phyloP scores from a whole-genome alignment of 164 flowering plant genomes.

The Platanus orientalis region DNA sequence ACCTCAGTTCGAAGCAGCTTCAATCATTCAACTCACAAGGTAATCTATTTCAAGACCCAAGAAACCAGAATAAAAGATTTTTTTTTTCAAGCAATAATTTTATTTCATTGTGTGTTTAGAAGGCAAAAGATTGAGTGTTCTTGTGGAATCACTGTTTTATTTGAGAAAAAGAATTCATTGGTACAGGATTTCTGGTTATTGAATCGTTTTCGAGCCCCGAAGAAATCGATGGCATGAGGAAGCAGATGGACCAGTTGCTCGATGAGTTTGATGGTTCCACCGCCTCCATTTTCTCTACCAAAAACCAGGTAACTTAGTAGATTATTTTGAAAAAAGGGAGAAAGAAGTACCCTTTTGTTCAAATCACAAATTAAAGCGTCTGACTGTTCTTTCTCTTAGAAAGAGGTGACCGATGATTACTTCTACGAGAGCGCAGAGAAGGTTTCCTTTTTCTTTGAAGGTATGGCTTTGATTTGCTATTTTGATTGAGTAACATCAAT shows the following conservation, averaged over 20 bases:
- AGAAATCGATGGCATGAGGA: conserved; percentile 60
- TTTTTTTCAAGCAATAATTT: not conserved
- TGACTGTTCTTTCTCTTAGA: conserved; percentile 29
- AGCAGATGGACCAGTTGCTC: conserved; percentile 65
- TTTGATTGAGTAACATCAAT: not conserved
- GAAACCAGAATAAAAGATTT: too few species aligned
- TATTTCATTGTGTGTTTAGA: not conserved
- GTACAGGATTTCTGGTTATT: conserved; percentile 63
- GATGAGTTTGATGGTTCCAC: conserved; percentile 55
- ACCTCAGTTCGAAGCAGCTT: not conserved
- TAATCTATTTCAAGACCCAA: too few species aligned
- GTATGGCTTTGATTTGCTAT: conserved; percentile 27
- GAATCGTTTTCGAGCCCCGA: conserved; percentile 69
- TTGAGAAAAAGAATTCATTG: not conserved
- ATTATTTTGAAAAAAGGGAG: not conserved
- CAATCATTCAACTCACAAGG: not conserved
- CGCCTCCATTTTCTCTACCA: conserved; percentile 80
- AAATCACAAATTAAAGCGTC: not conserved
- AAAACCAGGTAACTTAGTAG: conserved; percentile 52
- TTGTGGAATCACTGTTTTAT: too few species aligned
- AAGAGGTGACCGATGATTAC: conserved; percentile 52
- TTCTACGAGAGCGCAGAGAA: conserved; percentile 93
- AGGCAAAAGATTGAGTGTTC: too few species aligned
- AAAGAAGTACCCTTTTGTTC: not conserved
- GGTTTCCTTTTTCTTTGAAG: conserved; percentile 93